Evolutionary conservation across 371 early-diverging fungal species (phyloP).

Genomic region (Apophysomyces trapeziformis): DNA sequence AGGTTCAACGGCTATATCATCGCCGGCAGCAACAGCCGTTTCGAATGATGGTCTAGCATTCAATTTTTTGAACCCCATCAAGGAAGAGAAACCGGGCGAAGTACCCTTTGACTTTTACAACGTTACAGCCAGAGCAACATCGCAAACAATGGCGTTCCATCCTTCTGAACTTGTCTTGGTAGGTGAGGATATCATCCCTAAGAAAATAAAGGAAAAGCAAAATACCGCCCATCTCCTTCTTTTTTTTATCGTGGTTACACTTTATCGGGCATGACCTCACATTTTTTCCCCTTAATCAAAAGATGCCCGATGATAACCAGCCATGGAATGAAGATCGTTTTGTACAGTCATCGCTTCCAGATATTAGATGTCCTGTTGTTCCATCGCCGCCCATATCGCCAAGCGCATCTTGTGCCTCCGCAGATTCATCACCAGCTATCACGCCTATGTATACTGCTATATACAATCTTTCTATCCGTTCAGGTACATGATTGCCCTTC

Average conservation of each 20-base stretch:
- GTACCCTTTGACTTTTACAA: conserved; percentile 2
- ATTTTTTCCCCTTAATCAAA: background rate
- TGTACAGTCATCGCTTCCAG: background rate
- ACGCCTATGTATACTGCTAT: conserved; percentile 29
- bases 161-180: conserved; percentile 9
- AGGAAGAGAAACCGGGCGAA: background rate
- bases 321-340: conserved; percentile 1
- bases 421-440: conserved; percentile 33
- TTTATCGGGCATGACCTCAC: background rate
- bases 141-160: background rate
- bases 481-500: background rate
- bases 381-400: conserved; percentile 20
- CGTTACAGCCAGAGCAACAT: background rate
- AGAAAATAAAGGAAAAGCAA: conserved; percentile 4
- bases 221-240: background rate
- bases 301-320: conserved; percentile 5
- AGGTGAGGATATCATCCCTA: conserved; percentile 5
- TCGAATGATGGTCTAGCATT: background rate
- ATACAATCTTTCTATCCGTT: conserved; percentile 7
- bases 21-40: background rate
- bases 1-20: too few species aligned
- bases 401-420: conserved; percentile 23
- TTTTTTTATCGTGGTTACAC: background rate
- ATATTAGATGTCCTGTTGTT: background rate
- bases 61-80: background rate